Evolutionary conservation across 805 yeast species (phyloP).

Genomic region (Priceomyces haplophilus): DNA sequence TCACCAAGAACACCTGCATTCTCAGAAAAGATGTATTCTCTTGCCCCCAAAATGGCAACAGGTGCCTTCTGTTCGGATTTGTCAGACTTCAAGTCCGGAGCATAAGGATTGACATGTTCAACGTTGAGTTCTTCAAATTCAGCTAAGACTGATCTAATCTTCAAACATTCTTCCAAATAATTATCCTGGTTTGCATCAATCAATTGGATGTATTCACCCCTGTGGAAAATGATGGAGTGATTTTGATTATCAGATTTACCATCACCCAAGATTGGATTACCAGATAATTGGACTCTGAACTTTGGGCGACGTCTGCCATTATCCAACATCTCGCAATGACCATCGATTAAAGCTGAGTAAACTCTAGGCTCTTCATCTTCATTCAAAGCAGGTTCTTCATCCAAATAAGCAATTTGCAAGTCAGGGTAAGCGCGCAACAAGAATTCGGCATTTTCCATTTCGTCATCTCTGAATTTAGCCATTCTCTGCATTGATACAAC

Average conservation of each 20-base stretch:
- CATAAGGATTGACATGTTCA: conserved; percentile 79
- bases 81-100: conserved; percentile 63
- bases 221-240: conserved; percentile 66
- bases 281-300: conserved; percentile 64
- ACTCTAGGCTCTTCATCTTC: conserved; percentile 45
- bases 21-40: conserved; percentile 82
- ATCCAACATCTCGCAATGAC: conserved; percentile 57
- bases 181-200: conserved; percentile 85
- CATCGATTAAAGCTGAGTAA: conserved; percentile 69
- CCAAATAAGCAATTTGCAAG: conserved; percentile 60
- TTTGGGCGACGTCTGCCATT: conserved; percentile 60
- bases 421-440: conserved; percentile 65
- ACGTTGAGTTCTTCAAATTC: conserved; percentile 64
- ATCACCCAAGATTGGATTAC: conserved; percentile 80
- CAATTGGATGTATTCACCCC: conserved; percentile 79
- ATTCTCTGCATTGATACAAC: conserved; percentile 66
- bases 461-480: conserved; percentile 52
- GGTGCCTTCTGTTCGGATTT: conserved; percentile 50
- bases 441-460: conserved; percentile 56
- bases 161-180: conserved; percentile 76
- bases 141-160: conserved; percentile 68
- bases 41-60: conserved; percentile 79
- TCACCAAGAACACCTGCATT: conserved; percentile 81
- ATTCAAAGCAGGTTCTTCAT: conserved; percentile 44
- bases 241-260: conserved; percentile 86